Conservation (phyloP, 2,329 filamentous ascomycete species). For the Epichloe hybrida region DNA sequence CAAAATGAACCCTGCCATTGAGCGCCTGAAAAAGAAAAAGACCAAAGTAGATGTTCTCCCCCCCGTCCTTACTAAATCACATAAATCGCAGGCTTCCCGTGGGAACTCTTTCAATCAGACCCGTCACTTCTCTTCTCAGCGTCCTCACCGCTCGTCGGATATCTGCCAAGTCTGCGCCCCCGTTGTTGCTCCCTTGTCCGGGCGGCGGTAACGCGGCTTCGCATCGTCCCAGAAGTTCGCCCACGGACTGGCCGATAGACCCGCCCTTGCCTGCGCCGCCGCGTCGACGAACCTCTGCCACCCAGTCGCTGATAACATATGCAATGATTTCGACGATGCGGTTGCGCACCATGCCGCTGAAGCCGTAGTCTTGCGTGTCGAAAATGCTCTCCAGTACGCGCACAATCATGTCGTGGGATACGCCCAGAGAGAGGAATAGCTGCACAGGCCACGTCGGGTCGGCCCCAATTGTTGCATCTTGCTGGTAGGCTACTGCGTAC, state of each 20-base stretch:
- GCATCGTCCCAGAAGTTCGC: conserved; percentile 36
- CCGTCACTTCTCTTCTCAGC: conserved; percentile 30
- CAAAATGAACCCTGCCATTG: conserved; percentile 5
- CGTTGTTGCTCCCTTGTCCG: conserved; percentile 28
- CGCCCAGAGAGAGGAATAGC: conserved; percentile 40
- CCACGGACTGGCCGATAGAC: conserved; percentile 29
- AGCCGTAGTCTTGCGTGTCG: conserved; percentile 45
- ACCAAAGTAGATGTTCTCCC: not conserved
- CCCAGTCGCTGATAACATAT: conserved; percentile 35
- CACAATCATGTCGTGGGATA: conserved; percentile 42
- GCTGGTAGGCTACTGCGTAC: conserved; percentile 45
- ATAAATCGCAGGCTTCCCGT: conserved; percentile 32
- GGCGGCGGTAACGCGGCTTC: conserved; percentile 30
- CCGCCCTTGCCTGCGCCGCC: conserved; percentile 27
- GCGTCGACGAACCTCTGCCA: conserved; percentile 33
- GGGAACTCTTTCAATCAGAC: conserved; percentile 28
- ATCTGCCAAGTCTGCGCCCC: conserved; percentile 31
- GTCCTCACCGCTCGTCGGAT: conserved; percentile 28
- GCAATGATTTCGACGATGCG: conserved; percentile 42
- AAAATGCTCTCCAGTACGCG: conserved; percentile 43
- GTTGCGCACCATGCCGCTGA: conserved; percentile 35
- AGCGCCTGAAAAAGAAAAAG: no score
- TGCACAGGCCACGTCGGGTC: conserved; percentile 44
- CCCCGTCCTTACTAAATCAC: conserved; percentile 13
- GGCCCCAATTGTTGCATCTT: conserved; percentile 43